phyloP scores from a whole-genome alignment of 805 yeast genomes.

The Hanseniaspora pseudoguilliermondii region DNA sequence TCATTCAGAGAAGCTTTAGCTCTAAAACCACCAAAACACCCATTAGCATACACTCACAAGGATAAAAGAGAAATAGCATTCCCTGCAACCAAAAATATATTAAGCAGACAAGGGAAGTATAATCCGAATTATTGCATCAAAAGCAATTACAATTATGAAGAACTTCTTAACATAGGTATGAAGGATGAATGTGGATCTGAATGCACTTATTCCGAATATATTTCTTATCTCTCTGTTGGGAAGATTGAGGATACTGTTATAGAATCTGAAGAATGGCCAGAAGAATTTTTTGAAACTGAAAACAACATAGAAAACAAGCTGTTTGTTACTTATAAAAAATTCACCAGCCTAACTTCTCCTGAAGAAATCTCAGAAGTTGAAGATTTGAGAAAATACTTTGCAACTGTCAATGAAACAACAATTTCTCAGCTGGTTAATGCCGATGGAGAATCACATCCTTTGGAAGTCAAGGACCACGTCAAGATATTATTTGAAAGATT shows the following conservation, averaged over 20 bases:
- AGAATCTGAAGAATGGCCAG: conserved; percentile 1
- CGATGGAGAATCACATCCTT: background rate
- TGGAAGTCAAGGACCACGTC: background rate
- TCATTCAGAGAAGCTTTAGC: conserved; percentile 10
- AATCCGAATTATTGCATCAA: background rate
- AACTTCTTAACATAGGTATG: background rate
- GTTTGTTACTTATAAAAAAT: background rate
- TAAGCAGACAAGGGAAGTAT: background rate
- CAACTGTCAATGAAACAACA: conserved; percentile 2
- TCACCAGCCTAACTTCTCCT: background rate
- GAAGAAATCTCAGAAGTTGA: background rate
- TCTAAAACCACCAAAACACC: conserved; percentile 4
- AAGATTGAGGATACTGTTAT: conserved; percentile 7
- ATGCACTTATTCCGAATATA: background rate
- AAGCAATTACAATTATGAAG: background rate
- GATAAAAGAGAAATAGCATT: conserved; percentile 1
- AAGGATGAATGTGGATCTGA: background rate
- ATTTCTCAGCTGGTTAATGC: background rate
- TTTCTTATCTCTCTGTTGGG: conserved; percentile 2
- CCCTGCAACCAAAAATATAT: background rate
- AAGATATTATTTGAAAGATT: background rate
- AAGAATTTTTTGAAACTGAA: background rate
- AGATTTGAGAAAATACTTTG: conserved; percentile 4
- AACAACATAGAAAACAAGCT: background rate
- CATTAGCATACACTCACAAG: background rate